phyloP scores from a whole-genome alignment of 176 grass and related monocot species.

The Areca catechu region DNA sequence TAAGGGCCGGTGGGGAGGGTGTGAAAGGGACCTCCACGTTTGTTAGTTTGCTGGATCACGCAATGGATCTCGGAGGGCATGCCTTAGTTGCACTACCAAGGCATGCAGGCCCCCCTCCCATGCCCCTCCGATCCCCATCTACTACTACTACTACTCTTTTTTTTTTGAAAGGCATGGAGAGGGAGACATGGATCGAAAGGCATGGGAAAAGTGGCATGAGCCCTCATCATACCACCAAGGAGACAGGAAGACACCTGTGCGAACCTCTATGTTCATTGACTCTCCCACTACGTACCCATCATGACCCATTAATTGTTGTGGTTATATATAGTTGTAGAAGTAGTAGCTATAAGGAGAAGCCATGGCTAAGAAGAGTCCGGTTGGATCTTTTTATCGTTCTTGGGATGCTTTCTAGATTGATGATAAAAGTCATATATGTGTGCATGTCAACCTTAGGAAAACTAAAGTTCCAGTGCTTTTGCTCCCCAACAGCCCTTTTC shows the following conservation, averaged over 20 bases:
- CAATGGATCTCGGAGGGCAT: constrained; percentile 10
- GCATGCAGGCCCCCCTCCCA: not conserved
- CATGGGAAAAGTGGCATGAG: constrained; percentile 74
- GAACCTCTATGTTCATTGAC: constrained; percentile 50
- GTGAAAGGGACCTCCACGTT: constrained; percentile 12
- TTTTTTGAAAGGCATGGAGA: constrained; percentile 12
- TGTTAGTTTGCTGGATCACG: constrained; percentile 6
- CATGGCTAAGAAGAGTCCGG: not conserved
- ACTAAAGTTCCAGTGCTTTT: constrained; percentile 34
- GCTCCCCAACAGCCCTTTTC: constrained; percentile 19
- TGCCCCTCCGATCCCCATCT: no score
- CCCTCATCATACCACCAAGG: constrained; percentile 47
- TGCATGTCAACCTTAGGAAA: constrained; percentile 75
- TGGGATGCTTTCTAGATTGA: constrained; percentile 24
- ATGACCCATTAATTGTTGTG: constrained; percentile 68
- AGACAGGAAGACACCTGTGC: constrained; percentile 37
- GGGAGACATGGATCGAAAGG: constrained; percentile 29
- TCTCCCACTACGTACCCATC: constrained; percentile 43
- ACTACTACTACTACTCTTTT: not conserved
- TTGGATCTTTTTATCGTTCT: not conserved
- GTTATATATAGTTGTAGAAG: constrained; percentile 1
- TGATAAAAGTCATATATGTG: constrained; percentile 29
- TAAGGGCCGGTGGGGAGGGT: not conserved
- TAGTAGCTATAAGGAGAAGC: not conserved
- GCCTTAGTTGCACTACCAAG: constrained; percentile 3